Evolutionary conservation across 2,329 filamentous ascomycete species (phyloP).

Genomic region (Colletotrichum spinosum): DNA sequence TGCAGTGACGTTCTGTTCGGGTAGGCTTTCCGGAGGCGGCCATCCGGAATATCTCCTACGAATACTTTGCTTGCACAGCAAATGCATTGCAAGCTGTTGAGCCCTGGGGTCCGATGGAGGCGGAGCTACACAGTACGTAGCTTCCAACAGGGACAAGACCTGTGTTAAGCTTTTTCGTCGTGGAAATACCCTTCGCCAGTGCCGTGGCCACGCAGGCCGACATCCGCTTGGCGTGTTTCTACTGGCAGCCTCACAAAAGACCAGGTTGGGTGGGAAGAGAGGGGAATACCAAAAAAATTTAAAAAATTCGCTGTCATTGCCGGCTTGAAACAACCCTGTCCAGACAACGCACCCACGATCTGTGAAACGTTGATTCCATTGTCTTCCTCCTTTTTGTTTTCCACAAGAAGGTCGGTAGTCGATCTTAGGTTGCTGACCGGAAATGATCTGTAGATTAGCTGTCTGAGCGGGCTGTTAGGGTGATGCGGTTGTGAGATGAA

Average conservation of each 20-base stretch:
- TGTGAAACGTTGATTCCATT: slow-evolving; percentile 30
- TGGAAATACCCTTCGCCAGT: not conserved
- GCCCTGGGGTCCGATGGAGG: not conserved
- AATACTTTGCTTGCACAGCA: not conserved
- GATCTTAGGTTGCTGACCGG: slow-evolving; percentile 3
- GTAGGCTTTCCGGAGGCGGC: slow-evolving; percentile 14
- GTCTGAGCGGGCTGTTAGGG: not conserved
- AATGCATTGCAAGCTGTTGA: not conserved
- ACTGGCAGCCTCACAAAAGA: not conserved
- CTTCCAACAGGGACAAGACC: slow-evolving; percentile 5
- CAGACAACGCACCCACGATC: slow-evolving; percentile 21
- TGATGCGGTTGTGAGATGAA: not conserved
- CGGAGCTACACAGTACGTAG: not conserved
- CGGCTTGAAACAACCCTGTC: slow-evolving; percentile 37
- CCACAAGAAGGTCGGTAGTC: slow-evolving; percentile 34
- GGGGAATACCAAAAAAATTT: not conserved
- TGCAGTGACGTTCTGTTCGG: slow-evolving; percentile 18
- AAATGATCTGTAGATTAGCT: not conserved
- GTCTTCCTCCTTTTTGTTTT: not conserved
- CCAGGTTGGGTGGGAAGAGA: slow-evolving; percentile 7
- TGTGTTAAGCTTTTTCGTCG: slow-evolving; percentile 12
- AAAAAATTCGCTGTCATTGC: slow-evolving; percentile 24
- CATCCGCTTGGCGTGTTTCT: slow-evolving; percentile 1
- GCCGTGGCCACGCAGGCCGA: slow-evolving; percentile 6
- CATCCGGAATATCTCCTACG: not conserved